Evolutionary conservation across 2,329 filamentous ascomycete species (phyloP).

Genomic region (Xylariaceae sp.): DNA sequence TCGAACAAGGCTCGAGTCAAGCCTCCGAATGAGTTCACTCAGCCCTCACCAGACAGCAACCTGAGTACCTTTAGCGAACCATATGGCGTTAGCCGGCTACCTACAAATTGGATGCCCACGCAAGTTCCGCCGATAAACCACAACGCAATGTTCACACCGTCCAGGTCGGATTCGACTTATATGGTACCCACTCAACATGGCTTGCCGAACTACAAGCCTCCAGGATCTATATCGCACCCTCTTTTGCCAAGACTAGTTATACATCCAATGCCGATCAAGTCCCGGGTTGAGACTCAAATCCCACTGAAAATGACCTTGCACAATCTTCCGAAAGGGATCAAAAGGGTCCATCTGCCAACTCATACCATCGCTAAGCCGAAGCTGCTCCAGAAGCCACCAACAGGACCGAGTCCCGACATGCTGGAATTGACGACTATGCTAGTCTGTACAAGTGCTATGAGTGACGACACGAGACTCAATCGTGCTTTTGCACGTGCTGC

Average conservation of each 20-base stretch:
- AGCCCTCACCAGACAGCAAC: constrained; percentile 40
- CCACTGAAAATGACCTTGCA: constrained; percentile 76
- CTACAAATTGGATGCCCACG: constrained; percentile 10
- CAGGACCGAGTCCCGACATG: constrained; percentile 63
- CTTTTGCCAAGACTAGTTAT: constrained; percentile 48
- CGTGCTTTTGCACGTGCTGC: constrained; percentile 61
- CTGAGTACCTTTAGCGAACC: constrained; percentile 36
- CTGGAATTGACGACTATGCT: constrained; percentile 75
- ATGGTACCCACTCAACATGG: constrained; percentile 16
- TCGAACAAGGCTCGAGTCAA: constrained; percentile 44
- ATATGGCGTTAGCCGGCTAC: constrained; percentile 20
- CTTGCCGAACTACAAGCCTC: constrained; percentile 17
- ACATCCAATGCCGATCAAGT: constrained; percentile 69
- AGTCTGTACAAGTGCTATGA: constrained; percentile 90
- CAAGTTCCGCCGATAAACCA: not conserved
- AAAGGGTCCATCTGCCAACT: constrained; percentile 77
- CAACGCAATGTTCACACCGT: not conserved
- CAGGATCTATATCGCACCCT: constrained; percentile 8
- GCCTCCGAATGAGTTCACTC: constrained; percentile 43
- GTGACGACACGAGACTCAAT: constrained; percentile 59
- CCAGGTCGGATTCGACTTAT: constrained; percentile 18
- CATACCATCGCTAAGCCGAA: constrained; percentile 95
- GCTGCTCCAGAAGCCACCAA: constrained; percentile 67
- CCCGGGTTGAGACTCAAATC: constrained; percentile 94
- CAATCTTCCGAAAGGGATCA: constrained; percentile 68